Conservation (phyloP, 2,329 filamentous ascomycete genomes). For the Fusarium nanum region DNA sequence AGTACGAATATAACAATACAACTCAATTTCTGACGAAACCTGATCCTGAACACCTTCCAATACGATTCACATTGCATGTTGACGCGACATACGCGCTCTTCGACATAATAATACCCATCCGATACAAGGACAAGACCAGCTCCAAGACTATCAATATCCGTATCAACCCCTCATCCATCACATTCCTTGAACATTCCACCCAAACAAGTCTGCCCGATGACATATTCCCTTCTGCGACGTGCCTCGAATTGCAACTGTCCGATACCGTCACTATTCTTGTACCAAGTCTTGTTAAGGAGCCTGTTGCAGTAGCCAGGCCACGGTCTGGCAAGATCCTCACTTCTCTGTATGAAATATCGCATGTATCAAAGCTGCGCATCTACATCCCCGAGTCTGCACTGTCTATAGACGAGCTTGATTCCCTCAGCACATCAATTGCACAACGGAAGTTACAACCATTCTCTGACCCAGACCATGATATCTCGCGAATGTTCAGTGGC, state of each 20-base stretch:
- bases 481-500: background rate
- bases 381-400: background rate
- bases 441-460: background rate
- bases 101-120: background rate
- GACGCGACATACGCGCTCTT: background rate
- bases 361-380: background rate
- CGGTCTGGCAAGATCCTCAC: background rate
- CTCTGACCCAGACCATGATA: background rate
- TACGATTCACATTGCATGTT: background rate
- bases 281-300: background rate
- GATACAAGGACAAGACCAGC: background rate
- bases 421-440: background rate
- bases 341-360: background rate
- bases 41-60: background rate
- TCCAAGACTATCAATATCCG: background rate
- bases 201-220: background rate
- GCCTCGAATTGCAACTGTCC: background rate
- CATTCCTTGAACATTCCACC: background rate
- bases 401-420: background rate
- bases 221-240: background rate
- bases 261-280: rapidly evolving
- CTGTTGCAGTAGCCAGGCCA: background rate
- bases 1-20: background rate
- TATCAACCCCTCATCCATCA: background rate
- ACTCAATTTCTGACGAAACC: background rate